Base-by-base conservation (phyloP, 495 filamentous ascomycete genomes). In the Xylaria grammica region DNA sequence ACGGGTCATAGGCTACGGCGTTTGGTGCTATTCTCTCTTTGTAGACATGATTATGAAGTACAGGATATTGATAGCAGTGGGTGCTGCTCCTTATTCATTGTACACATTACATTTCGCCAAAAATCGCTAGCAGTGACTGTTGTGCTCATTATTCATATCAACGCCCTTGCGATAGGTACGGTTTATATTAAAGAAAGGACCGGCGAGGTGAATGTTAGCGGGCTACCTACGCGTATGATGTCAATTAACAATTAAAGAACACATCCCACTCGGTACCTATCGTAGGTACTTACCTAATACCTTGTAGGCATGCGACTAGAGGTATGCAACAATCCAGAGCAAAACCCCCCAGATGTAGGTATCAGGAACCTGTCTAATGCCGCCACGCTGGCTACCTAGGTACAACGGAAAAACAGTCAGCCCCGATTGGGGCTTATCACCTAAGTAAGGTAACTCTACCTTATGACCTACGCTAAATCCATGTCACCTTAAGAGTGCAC, bases 41-140 rank as follows among this genome's bases (percentile, higher is more conserved):
- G n/a, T 65, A 72, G 63, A 68, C 69, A 73, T 68, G 69, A 65
- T 69, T 68, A 72, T 52, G 72, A 69, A 63, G 72, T 66, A 74
- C 67, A 63, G 69, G 59, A 62, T 56, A 56, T 59, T 27, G 61
- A 66, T 65, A 62, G 63, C 57, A 67, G 64, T 9, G 62, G 65
- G 62, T 38, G 65, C 44, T 61, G 62, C 15, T 26, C 61, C 60
- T 63, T 55, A 58, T 69, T 65, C 42, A 60, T 66, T 72, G 67
- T 69, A 69, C 68, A 71, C 62, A 68, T 56, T 62, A 61, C 50
- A 10, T 34, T 60, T 30, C 15, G 15, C 17, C 2, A 32, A 26
- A 48, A 46, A 22, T 1, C 20, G 8, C 40, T 64, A 58, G 54
- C n/a, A n/a, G n/a, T n/a, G n/a, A n/a, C n/a, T n/a, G n/a, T n/a